Evolutionary conservation across 2,329 filamentous ascomycete genomes (phyloP).

Genomic region (Chaetomium strumarium): DNA sequence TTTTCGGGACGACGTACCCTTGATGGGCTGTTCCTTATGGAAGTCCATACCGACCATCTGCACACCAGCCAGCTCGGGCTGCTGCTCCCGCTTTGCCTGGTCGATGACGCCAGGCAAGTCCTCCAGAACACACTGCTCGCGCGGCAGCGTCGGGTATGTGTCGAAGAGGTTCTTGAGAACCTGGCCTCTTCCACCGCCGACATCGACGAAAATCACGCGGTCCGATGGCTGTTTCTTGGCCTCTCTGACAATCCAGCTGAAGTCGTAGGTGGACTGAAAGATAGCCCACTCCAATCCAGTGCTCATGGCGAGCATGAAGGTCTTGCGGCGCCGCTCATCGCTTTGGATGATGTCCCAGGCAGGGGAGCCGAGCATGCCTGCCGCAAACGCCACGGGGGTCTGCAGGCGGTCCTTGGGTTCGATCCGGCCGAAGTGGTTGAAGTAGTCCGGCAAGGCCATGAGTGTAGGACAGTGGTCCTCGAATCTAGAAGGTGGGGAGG

Average conservation of each 20-base stretch:
- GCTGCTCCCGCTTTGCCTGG: slow-evolving; percentile 14
- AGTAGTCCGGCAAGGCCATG: slow-evolving; percentile 12
- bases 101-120: slow-evolving; percentile 26
- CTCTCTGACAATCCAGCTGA: neutral
- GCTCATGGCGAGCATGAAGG: slow-evolving; percentile 24
- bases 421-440: slow-evolving; percentile 24
- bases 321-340: slow-evolving; percentile 17
- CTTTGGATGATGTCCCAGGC: slow-evolving; percentile 22
- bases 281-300: neutral
- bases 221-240: slow-evolving; percentile 11
- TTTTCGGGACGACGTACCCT: slow-evolving; percentile 20
- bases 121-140: slow-evolving; percentile 25
- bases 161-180: slow-evolving; percentile 21
- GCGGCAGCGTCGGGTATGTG: slow-evolving; percentile 21
- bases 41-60: slow-evolving; percentile 26
- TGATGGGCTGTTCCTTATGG: slow-evolving; percentile 26
- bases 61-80: slow-evolving; percentile 20
- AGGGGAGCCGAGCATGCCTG: slow-evolving; percentile 20
- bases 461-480: neutral
- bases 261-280: neutral
- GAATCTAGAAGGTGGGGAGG: neutral
- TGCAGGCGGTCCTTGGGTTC: slow-evolving; percentile 19
- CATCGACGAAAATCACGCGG: slow-evolving; percentile 26
- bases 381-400: slow-evolving; percentile 21
- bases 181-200: slow-evolving; percentile 27